Conservation (phyloP, 371 early-diverging fungal species). For the Blakeslea trispora region DNA sequence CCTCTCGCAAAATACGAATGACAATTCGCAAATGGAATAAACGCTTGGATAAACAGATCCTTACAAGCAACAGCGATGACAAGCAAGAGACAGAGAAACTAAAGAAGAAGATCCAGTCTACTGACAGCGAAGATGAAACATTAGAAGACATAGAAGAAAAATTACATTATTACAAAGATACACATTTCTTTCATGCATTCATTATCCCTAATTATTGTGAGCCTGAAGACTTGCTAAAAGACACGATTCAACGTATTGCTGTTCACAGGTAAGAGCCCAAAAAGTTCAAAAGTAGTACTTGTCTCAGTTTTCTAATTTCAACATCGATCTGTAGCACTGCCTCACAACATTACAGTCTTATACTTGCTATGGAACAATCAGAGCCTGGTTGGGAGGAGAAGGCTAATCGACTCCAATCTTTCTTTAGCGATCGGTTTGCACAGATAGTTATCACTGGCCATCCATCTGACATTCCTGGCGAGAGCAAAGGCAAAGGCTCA, state of each 20-base stretch:
- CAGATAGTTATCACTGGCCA: conserved; percentile 66
- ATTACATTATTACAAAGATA: conserved; percentile 28
- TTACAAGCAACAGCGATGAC: conserved; percentile 1
- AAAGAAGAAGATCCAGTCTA: neutral
- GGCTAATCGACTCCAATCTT: conserved; percentile 48
- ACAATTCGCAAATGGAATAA: conserved; percentile 40
- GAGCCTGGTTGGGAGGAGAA: conserved; percentile 62
- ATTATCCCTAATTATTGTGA: conserved; percentile 67
- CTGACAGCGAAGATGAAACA: conserved; percentile 19
- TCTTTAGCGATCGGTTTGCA: conserved; percentile 50
- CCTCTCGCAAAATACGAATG: conserved; percentile 34
- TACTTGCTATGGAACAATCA: conserved; percentile 76
- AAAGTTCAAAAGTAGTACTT: too few relatives aligned
- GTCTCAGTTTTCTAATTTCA: neutral
- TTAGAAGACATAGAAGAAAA: conserved; percentile 25
- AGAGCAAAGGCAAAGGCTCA: conserved; percentile 73
- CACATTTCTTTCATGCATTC: conserved; percentile 47
- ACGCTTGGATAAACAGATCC: conserved; percentile 4
- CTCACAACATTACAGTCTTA: conserved; percentile 44
- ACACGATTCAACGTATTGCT: conserved; percentile 43
- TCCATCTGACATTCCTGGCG: conserved; percentile 65
- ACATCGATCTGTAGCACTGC: conserved; percentile 30
- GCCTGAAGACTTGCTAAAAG: conserved; percentile 42
- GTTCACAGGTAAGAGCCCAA: conserved; percentile 38
- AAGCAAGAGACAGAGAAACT: conserved; percentile 5